Conservation (phyloP, 2,329 filamentous ascomycete genomes). For the Blastomyces percursus region DNA sequence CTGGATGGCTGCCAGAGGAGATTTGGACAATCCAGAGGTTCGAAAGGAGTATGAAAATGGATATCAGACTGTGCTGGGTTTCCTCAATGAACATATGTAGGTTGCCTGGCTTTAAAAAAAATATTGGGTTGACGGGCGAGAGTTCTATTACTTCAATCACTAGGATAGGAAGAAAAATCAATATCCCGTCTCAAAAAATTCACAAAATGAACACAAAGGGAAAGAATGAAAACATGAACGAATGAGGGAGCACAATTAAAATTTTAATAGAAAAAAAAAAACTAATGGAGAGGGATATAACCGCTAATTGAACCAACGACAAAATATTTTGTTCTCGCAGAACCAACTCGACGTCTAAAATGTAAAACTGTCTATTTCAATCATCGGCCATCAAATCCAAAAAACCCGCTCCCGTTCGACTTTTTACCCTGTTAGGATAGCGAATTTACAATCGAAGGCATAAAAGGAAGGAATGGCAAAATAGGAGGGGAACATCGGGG, state of each 20-base stretch:
- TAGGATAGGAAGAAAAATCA: not conserved
- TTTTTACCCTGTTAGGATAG: not conserved
- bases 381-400: not conserved
- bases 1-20: slow-evolving; percentile 23
- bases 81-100: slow-evolving; percentile 23
- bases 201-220: not conserved
- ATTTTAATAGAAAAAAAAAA: not conserved
- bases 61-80: slow-evolving; percentile 22
- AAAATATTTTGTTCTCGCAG: not conserved
- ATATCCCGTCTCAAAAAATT: not conserved
- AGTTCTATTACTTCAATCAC: not conserved
- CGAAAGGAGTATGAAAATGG: slow-evolving; percentile 26
- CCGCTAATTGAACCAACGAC: not conserved
- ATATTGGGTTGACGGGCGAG: not conserved
- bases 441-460: not conserved
- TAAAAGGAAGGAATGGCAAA: not conserved
- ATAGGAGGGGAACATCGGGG: not conserved
- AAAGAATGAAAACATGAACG: not conserved
- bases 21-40: slow-evolving; percentile 21
- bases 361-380: not conserved
- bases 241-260: not conserved
- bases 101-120: not conserved
- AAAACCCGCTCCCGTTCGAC: not conserved
- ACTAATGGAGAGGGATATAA: not conserved
- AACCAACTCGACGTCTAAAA: slow-evolving; percentile 1